A percentile compares a stretch with the other conserved stretches of the same genome.
Evolutionary conservation across 257 asterid species (phyloP).

Genomic region (Solanum commersonii): DNA sequence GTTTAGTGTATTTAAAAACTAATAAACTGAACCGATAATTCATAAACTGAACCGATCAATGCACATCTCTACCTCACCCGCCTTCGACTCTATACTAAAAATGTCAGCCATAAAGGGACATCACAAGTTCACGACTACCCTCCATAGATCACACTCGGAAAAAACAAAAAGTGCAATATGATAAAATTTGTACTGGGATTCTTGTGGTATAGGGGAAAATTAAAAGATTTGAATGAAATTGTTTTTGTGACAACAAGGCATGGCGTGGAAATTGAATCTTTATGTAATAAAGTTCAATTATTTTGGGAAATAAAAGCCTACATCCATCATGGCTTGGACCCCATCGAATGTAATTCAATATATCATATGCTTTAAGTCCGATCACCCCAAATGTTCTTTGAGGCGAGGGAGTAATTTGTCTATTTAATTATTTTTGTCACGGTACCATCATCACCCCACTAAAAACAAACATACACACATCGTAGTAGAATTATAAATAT

Average conservation of each 20-base stretch:
- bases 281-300: not conserved
- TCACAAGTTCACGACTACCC: not conserved
- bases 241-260: not conserved
- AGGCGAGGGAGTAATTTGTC: not conserved
- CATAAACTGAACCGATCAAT: no score
- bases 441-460: rapidly evolving
- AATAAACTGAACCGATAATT: no score
- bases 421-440: not conserved
- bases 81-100: not conserved
- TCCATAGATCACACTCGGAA: not conserved
- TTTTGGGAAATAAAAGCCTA: not conserved
- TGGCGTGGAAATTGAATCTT: not conserved
- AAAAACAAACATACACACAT: not conserved
- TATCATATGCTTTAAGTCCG: not conserved
- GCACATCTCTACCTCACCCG: rapidly evolving
- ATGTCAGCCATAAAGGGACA: rapidly evolving
- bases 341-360: not conserved
- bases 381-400: not conserved
- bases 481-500: not conserved
- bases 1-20: no score
- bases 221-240: not conserved
- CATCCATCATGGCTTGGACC: not conserved
- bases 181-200: not conserved
- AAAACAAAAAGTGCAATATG: no score
- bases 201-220: not conserved